Percentiles rank a stretch among this genome's conserved stretches.
phyloP scores from a whole-genome alignment of 2,329 filamentous ascomycete species.

The Eurotiales sp. region DNA sequence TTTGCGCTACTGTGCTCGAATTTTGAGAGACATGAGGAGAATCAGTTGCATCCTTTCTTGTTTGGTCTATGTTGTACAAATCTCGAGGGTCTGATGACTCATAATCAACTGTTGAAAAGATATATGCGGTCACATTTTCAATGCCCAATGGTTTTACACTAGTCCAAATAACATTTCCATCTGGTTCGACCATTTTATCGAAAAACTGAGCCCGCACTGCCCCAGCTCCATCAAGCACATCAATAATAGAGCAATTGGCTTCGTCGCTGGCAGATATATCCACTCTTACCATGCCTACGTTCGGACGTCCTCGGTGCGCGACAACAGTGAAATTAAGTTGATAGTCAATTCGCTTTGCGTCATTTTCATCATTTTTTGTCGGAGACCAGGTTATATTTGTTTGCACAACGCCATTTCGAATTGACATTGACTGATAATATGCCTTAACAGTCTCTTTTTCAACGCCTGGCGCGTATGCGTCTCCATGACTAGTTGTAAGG shows the following conservation, averaged over 20 bases:
- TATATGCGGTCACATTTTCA: constrained; percentile 6
- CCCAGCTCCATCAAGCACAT: constrained; percentile 13
- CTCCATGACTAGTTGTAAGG: constrained; percentile 6
- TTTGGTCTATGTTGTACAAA: not conserved
- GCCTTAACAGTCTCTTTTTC: constrained; percentile 4
- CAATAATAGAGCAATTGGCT: constrained; percentile 4
- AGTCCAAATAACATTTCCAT: constrained; percentile 12
- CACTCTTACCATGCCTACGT: constrained; percentile 13
- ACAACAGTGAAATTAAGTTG: constrained; percentile 14
- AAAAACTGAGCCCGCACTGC: constrained; percentile 12
- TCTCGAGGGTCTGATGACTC: not conserved
- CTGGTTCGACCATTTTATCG: constrained; percentile 5
- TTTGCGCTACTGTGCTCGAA: constrained; percentile 13
- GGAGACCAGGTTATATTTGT: constrained; percentile 13
- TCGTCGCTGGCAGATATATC: constrained; percentile 1
- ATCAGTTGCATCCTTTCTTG: constrained; percentile 4
- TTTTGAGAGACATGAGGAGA: constrained; percentile 10
- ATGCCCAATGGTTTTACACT: constrained; percentile 13
- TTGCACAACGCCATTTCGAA: constrained; percentile 12
- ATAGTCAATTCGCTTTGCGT: not conserved
- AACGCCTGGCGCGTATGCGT: constrained; percentile 11
- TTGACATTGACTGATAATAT: constrained; percentile 13
- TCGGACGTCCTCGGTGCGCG: constrained; percentile 10
- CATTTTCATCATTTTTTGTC: not conserved
- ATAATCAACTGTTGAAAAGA: constrained; percentile 8